These are phyloP conservation scores for Ustilago nuda DNA, from an alignment of 1,284 basidiomycete genomes.

Conservation along the genomic window DNA sequence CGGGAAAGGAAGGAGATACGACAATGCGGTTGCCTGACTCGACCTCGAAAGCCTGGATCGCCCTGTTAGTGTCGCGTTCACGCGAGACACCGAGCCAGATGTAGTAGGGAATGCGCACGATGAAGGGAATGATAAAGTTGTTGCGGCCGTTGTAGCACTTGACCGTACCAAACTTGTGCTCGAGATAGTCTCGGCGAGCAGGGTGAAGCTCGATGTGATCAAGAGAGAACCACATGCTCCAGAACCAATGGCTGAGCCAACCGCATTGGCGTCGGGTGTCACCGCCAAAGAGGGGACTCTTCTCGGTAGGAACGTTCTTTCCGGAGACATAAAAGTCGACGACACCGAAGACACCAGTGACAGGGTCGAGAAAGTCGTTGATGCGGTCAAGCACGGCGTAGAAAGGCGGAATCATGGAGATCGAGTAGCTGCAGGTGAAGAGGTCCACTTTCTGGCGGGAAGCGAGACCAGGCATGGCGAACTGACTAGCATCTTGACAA, in stretches of 20 bases:
- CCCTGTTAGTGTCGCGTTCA: constrained; percentile 75
- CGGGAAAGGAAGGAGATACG: constrained; percentile 67
- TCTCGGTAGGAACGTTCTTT: constrained; percentile 75
- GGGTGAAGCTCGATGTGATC: constrained; percentile 81
- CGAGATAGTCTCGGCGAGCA: constrained; percentile 77
- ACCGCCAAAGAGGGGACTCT: constrained; percentile 74
- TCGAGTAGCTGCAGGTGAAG: constrained; percentile 68
- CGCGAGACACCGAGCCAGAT: constrained; percentile 82
- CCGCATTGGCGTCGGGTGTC: constrained; percentile 78
- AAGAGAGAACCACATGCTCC: constrained; percentile 76
- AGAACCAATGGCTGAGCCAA: constrained; percentile 83
- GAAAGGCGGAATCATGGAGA: constrained; percentile 76
- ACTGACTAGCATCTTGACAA: constrained; percentile 80
- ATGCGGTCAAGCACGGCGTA: constrained; percentile 79
- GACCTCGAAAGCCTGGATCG: constrained; percentile 77
- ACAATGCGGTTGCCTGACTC: constrained; percentile 76
- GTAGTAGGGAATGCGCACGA: constrained; percentile 79
- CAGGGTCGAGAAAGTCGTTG: constrained; percentile 77
- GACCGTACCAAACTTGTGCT: constrained; percentile 82
- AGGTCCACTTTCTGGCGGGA: constrained; percentile 64
- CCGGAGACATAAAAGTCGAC: constrained; percentile 84
- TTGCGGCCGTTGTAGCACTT: constrained; percentile 79
- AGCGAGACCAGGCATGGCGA: constrained; percentile 74
- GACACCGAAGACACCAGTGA: constrained; percentile 78
- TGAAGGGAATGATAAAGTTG: constrained; percentile 77